Base-by-base conservation (phyloP, 306 rosid genomes). In the Dalbergia cultrata region DNA sequence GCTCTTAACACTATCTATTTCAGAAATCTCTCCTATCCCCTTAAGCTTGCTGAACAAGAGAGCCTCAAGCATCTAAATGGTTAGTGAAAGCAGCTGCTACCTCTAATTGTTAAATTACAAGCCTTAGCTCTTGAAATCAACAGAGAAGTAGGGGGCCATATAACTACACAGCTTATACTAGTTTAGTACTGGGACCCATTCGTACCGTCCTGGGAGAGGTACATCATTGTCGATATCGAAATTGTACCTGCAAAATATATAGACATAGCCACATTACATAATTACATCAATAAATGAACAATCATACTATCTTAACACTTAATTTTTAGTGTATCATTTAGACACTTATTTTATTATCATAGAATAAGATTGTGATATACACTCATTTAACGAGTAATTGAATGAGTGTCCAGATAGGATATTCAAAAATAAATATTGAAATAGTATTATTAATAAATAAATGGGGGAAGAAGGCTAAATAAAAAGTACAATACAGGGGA, bases 171-270 rank as follows among this genome's bases (percentile, higher is more conserved):
- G 9, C 70, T 44, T 60, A 73, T 43, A 19, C 54, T 16, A 33
- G 81, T 80, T 72, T 13, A 16, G 82, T 39, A 90, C 89, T 83
- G 87, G 93, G 86, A 89, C 86, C 99, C 99, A 93, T 77, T 95
- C 97, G 69, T 84, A 95, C 75, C 93, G 88, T 67, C 99, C 99
- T 8, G 90, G 87, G 45, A 91, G 87, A 33, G 98, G 99, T 58
- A 70, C 77, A 13, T 93, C 99, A 61, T 78, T 88, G 75, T 77
- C 84, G 58, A 93, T 35, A 80, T 95, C 97, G 19, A 91, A 95
- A 87, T 95, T 95, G 85, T 95, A 95, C 91, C 99, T 95, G 94
- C 76, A 67, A 78, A 80, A 84, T 45, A 37, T 53, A 60, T 26
- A 37, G 41, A 37, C 41, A 43, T 41, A 62, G 9, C 70, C 41